Conservation (phyloP, 2,329 filamentous ascomycete genomes). For the Lecanoromycetidae sp. region DNA sequence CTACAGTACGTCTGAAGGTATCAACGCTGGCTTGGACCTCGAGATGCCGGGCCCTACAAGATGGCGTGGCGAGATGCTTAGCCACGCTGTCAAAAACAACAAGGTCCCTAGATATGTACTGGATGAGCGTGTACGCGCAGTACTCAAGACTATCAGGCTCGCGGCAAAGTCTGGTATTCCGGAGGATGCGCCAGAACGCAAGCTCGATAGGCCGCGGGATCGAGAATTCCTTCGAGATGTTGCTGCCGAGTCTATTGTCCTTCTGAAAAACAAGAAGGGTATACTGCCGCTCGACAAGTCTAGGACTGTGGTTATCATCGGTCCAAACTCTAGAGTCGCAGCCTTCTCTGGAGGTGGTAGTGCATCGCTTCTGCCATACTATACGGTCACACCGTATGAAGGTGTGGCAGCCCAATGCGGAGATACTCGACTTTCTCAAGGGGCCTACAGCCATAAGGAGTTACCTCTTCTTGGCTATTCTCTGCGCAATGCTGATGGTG, state of each 20-base stretch:
- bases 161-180: slow-evolving; percentile 42
- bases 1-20: slow-evolving; percentile 34
- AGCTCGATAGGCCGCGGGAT: slow-evolving; percentile 48
- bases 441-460: slow-evolving; percentile 53
- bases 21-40: slow-evolving; percentile 35
- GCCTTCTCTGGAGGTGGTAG: slow-evolving; percentile 51
- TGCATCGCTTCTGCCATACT: slow-evolving; percentile 40
- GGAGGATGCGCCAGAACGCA: slow-evolving; percentile 43
- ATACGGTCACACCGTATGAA: slow-evolving; percentile 34
- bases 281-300: slow-evolving; percentile 48
- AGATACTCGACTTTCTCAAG: slow-evolving; percentile 42
- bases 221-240: slow-evolving; percentile 54
- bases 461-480: slow-evolving; percentile 46
- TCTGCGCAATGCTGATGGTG: slow-evolving; percentile 41
- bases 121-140: slow-evolving; percentile 31
- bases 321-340: slow-evolving; percentile 40
- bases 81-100: slow-evolving; percentile 39
- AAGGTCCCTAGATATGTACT: slow-evolving; percentile 42
- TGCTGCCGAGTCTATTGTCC: slow-evolving; percentile 65
- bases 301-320: slow-evolving; percentile 40
- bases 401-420: slow-evolving; percentile 29
- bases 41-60: slow-evolving; percentile 37
- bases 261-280: slow-evolving; percentile 63
- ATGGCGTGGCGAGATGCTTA: slow-evolving; percentile 30
- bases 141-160: slow-evolving; percentile 49